These are phyloP conservation scores for Microbotryum silenes-acaulis DNA, from an alignment of 1,284 basidiomycete species.

Conservation along the genomic window DNA sequence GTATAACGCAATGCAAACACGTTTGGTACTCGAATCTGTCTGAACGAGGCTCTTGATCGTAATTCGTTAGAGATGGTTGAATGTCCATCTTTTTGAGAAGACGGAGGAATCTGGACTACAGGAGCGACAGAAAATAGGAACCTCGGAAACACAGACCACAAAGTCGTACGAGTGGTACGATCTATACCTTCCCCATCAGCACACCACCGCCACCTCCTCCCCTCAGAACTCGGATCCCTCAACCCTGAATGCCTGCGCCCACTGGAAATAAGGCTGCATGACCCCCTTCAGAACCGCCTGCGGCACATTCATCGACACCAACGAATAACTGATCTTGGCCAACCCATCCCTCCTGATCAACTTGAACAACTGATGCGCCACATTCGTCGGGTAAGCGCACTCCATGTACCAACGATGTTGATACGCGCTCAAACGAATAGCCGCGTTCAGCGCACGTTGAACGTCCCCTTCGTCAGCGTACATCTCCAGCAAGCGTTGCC, in stretches of 20 bases:
- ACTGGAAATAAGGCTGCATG: conserved; percentile 37
- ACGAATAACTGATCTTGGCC: conserved; percentile 85
- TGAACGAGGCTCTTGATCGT: no score
- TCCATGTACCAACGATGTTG: conserved; percentile 54
- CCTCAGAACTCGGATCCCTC: background rate
- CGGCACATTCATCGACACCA: conserved; percentile 55
- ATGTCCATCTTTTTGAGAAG: no score
- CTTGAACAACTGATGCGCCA: conserved; percentile 84
- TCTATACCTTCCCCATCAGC: no score
- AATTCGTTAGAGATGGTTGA: no score
- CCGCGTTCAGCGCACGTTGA: conserved; percentile 78
- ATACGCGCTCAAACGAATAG: conserved; percentile 86
- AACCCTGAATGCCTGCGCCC: conserved; percentile 36
- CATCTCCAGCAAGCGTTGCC: conserved; percentile 84
- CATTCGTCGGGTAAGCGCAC: conserved; percentile 68
- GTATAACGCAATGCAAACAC: no score
- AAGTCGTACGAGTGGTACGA: background rate
- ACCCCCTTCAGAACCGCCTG: conserved; percentile 35
- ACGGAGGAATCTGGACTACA: no score
- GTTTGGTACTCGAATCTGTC: no score
- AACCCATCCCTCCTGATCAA: conserved; percentile 89
- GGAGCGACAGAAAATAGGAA: no score
- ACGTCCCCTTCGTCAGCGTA: conserved; percentile 92
- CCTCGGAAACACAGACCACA: background rate
- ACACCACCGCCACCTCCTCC: background rate